Evolutionary conservation across 2,329 filamentous ascomycete species (phyloP).

Genomic region (Lasiodiplodia sp.): DNA sequence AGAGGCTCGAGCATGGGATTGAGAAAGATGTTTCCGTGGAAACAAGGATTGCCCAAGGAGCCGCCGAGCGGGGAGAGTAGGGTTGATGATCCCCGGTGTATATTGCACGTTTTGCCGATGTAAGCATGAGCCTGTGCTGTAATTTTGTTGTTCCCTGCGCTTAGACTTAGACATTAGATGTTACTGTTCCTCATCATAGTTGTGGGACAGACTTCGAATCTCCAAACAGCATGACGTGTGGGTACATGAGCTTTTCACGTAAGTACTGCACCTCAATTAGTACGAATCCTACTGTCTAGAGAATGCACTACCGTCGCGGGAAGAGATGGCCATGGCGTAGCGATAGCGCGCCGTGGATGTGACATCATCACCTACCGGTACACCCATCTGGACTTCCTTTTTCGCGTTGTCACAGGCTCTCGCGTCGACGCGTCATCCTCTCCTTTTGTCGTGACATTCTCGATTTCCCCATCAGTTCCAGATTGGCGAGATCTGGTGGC

Average conservation of each 20-base stretch:
- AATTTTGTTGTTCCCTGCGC: neutral
- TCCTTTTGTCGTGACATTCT: neutral
- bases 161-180: neutral
- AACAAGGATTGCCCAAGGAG: neutral
- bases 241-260: too few relatives aligned
- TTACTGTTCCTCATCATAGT: neutral
- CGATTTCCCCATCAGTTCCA: neutral
- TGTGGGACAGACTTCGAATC: neutral
- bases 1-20: too few relatives aligned
- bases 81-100: neutral
- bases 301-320: too few relatives aligned
- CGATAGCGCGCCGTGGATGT: neutral
- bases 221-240: neutral
- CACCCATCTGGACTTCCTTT: neutral
- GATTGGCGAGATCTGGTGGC: conserved; percentile 27
- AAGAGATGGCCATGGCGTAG: too few relatives aligned
- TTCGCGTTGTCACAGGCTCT: conserved; percentile 6
- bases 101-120: neutral
- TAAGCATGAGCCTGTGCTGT: neutral
- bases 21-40: neutral
- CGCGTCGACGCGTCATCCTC: conserved; percentile 6
- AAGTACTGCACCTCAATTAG: too few relatives aligned
- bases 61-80: neutral
- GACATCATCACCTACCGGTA: neutral
- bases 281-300: too few relatives aligned